Base-by-base conservation (phyloP, 176 grass and related monocot species). In the Tuctoria greenei region DNA sequence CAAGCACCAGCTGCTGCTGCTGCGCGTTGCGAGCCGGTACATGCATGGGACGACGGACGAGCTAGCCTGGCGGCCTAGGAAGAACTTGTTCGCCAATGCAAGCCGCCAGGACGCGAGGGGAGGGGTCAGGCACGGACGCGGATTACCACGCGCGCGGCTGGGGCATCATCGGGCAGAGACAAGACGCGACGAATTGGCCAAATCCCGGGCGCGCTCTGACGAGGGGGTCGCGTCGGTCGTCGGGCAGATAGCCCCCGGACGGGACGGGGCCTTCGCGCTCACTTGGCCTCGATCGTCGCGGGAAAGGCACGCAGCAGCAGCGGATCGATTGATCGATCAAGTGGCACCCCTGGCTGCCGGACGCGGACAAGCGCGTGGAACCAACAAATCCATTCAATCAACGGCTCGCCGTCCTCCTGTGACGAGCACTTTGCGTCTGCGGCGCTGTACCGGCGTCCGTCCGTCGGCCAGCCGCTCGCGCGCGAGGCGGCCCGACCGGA, bases 101-200 rank as follows among this genome's bases (percentile, higher is more conserved):
- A 38, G 69, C 17, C 38, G 26, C 17, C 38, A 18, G 37, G 56
- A 23, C 72, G 45, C 37, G 35, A 38, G 37, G 34, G 7, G 12
- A n/a, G n/a, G n/a, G n/a, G n/a, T n/a, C 11, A n/a, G 55, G 55
- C 26, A 57, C 16, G 11, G 55, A 54, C 55, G 20, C 71, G 51
- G 84, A 86, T 81, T 74, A 52, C 26, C 56, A 44, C 7, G 71
- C 77, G 36, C 10, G 11, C 16, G 17, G 4, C 31, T 31, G 31
- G 31, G 31, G n/a, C n/a, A n/a, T n/a, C 31, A 3, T 31, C 3
- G 57, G 45, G 59, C 63, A 56, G 51, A 34, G 86, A 88, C 69
- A 14, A 8, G 81, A 88, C 70, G 70, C 61, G 75, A 88, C 81
- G 63, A 46, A 10, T 43, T 68, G 80, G 61, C 67, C 67, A 51